Evolutionary conservation across 331 rosid species (phyloP).

Genomic region (Acacia pycnantha): DNA sequence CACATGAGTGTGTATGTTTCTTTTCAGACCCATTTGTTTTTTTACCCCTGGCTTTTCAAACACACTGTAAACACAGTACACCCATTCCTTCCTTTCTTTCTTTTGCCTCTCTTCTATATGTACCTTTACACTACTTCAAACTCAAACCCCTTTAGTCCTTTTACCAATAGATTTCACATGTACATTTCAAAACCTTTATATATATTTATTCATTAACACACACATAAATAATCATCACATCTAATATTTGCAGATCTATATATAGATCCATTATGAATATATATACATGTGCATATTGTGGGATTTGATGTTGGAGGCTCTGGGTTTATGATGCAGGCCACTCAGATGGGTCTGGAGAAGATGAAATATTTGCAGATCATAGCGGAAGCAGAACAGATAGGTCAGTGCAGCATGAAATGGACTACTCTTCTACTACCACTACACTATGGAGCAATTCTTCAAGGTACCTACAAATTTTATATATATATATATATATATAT

Average conservation of each 20-base stretch:
- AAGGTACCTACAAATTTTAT: slow-evolving; percentile 38
- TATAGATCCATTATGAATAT: background rate
- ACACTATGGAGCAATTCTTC: slow-evolving; percentile 72
- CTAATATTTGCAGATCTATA: background rate
- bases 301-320: background rate
- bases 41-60: background rate
- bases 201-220: background rate
- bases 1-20: slow-evolving; percentile 15
- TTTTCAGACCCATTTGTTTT: slow-evolving; percentile 17
- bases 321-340: slow-evolving; percentile 41
- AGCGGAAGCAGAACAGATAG: slow-evolving; percentile 43
- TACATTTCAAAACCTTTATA: background rate
- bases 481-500: background rate
- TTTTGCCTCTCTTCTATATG: background rate
- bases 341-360: slow-evolving; percentile 94
- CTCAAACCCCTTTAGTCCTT: slow-evolving; percentile 20
- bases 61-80: background rate
- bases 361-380: slow-evolving; percentile 52
- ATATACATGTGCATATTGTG: background rate
- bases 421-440: slow-evolving; percentile 39
- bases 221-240: background rate
- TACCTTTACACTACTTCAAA: slow-evolving; percentile 17
- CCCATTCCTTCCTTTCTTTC: background rate
- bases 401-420: slow-evolving; percentile 44
- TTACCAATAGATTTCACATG: slow-evolving; percentile 10